Base-by-base conservation (phyloP, 495 filamentous ascomycete species). In the Tuber brumale region DNA sequence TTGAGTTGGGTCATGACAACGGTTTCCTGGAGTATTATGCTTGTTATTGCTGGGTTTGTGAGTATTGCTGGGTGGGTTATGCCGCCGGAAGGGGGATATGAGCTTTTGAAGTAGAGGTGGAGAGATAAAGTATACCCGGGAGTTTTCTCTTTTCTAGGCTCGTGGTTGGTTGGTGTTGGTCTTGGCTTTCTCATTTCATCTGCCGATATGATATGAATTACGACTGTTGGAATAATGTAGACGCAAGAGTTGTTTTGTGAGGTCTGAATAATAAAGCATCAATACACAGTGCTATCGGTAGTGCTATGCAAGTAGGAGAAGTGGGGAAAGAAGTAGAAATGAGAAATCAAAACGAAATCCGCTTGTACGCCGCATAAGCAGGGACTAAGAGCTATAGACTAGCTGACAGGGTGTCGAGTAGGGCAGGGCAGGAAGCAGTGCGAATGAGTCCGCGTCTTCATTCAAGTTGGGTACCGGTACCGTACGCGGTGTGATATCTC, bases 41-140 rank as follows among this genome's bases (percentile, higher is more conserved):
- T 92, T 23, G 76, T 94, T 39, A 87, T 90, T 43, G 90, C 89
- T 0, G 86, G 84, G 39, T 89, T 87, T 27, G 83, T 98, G 70
- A 84, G 89, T 3, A 85, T 89, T 14, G 89, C 92, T 6, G 91
- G 88, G 18, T 86, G 88, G 74, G 82, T 91, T 16, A 83, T 97
- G 71, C 92, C 94, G 4, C 87, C 89, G 1, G 94, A 97, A 83
- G 94, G 91, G 74, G 94, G 92, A 16, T 97, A 97, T 85, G 92
- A 95, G 83, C 85, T 92, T 70, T 80, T 82, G 71, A 79, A 79
- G 71, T 82, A 76, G 44, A 39, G 21, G 42, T 41, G n/a, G 12
- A 35, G 14, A 66, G 14, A 66, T 66, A 66, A 35, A 66, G 16
- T 31, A 66, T 35, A 66, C 57, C 57, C 4, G 18, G 3, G 57